Conservation (phyloP, 2,329 filamentous ascomycete genomes). For the Xenoacremonium recifei region DNA sequence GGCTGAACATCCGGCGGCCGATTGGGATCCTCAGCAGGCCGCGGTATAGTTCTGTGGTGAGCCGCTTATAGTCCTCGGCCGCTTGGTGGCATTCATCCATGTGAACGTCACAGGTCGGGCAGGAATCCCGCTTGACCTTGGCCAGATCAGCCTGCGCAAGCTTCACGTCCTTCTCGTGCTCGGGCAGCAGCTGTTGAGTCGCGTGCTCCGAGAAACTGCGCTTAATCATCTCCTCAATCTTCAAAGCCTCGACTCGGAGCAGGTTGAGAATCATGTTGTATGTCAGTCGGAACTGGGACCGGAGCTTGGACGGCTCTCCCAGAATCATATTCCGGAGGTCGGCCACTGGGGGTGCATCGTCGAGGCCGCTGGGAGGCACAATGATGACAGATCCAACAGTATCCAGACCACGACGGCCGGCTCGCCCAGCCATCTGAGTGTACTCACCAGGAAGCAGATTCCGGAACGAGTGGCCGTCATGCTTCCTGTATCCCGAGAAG, state of each 20-base stretch:
- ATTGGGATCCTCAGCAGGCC: slow-evolving; percentile 76
- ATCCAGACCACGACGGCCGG: slow-evolving; percentile 88
- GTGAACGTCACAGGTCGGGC: slow-evolving; percentile 75
- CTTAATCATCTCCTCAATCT: slow-evolving; percentile 99
- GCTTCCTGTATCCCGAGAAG: slow-evolving; percentile 95
- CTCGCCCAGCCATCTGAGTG: slow-evolving; percentile 96
- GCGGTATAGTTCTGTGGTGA: slow-evolving; percentile 80
- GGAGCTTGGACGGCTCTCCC: slow-evolving; percentile 89
- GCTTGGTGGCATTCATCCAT: slow-evolving; percentile 80
- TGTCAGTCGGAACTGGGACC: slow-evolving; percentile 93
- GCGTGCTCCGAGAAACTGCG: slow-evolving; percentile 98
- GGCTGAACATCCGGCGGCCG: slow-evolving; percentile 74
- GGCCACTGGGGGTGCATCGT: slow-evolving; percentile 83
- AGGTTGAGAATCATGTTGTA: slow-evolving; percentile 99
- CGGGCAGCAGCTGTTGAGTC: slow-evolving; percentile 87
- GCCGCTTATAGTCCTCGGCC: slow-evolving; percentile 72
- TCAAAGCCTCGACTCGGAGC: slow-evolving; percentile 89
- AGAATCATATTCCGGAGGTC: slow-evolving; percentile 92
- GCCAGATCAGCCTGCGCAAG: slow-evolving; percentile 87
- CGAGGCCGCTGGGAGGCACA: slow-evolving; percentile 72
- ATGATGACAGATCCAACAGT: slow-evolving; percentile 93
- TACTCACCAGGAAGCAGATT: slow-evolving; percentile 94
- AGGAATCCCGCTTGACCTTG: slow-evolving; percentile 84
- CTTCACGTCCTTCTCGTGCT: slow-evolving; percentile 94
- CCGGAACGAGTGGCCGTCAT: slow-evolving; percentile 88